phyloP scores from a whole-genome alignment of 805 yeast genomes.

The Wickerhamiella dianesei region DNA sequence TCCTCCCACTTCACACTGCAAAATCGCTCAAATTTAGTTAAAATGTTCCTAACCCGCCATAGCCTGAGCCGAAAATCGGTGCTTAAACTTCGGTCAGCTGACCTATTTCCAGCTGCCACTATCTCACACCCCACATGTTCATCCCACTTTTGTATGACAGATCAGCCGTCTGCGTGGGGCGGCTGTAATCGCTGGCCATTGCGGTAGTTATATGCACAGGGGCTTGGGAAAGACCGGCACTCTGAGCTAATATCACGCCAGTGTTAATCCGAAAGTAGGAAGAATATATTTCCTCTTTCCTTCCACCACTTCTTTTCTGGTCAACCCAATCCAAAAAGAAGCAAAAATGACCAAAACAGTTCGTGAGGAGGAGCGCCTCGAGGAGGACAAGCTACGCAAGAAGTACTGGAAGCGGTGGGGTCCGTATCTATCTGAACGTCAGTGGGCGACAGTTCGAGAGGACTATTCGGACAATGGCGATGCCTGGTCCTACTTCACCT shows the following conservation, averaged over 20 bases:
- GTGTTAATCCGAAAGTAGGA: not conserved
- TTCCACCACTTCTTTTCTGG: not conserved
- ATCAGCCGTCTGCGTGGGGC: not conserved
- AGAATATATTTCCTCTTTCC: not conserved
- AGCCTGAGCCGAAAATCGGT: too few relatives aligned
- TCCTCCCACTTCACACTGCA: too few relatives aligned
- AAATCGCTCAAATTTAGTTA: too few relatives aligned
- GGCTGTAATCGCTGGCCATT: not conserved
- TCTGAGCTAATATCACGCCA: not conserved
- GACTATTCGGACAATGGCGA: constrained; percentile 78
- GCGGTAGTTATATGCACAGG: not conserved
- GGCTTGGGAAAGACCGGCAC: not conserved
- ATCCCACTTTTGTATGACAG: not conserved
- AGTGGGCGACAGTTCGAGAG: constrained; percentile 63
- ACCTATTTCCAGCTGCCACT: not conserved
- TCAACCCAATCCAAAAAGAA: not conserved
- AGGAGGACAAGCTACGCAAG: constrained; percentile 27
- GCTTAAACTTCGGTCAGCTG: too few relatives aligned
- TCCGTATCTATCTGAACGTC: constrained; percentile 75
- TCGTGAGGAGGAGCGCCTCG: constrained; percentile 31
- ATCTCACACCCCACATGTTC: not conserved
- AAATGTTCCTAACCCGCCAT: too few relatives aligned
- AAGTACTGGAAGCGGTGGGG: constrained; percentile 84
- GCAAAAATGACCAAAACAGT: not conserved
- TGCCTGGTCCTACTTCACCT: constrained; percentile 82